Percentiles rank a stretch among this genome's conserved stretches.
phyloP scores from a whole-genome alignment of 1,139 yeast species.

The Meyerozyma sp. region DNA sequence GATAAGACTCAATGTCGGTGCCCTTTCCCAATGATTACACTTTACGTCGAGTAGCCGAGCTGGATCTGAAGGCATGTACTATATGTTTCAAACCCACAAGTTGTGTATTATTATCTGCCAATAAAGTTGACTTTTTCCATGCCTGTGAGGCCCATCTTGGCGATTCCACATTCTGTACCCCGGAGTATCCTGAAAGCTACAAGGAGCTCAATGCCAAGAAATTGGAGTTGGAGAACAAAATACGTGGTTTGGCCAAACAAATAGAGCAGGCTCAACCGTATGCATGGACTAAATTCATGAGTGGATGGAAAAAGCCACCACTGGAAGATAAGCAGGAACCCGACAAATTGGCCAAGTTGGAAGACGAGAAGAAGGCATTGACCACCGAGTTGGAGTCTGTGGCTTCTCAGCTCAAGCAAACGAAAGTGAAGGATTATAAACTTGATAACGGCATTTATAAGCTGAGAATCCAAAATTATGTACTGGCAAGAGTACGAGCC shows the following conservation, averaged over 20 bases:
- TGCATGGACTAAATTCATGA: constrained; percentile 24
- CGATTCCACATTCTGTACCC: constrained; percentile 59
- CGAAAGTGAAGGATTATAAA: constrained; percentile 34
- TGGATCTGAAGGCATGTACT: constrained; percentile 54
- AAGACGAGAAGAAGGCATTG: constrained; percentile 7
- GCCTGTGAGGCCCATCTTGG: constrained; percentile 59
- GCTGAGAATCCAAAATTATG: constrained; percentile 41
- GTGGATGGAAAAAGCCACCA: constrained; percentile 11
- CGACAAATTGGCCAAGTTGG: constrained; percentile 9
- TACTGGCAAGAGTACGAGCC: constrained; percentile 32
- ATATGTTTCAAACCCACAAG: constrained; percentile 65
- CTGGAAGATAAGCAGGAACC: constrained; percentile 12
- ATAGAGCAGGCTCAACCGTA: constrained; percentile 28
- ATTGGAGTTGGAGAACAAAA: constrained; percentile 33
- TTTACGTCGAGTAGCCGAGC: constrained; percentile 50
- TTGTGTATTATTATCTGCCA: constrained; percentile 52
- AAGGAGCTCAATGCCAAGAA: constrained; percentile 34
- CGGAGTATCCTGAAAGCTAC: constrained; percentile 45
- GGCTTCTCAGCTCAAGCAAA: neutral
- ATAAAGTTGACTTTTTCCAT: constrained; percentile 49
- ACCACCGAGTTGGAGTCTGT: constrained; percentile 19
- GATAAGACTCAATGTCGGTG: constrained; percentile 4
- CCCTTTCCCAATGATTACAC: constrained; percentile 53
- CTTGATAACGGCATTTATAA: constrained; percentile 51
- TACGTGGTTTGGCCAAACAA: constrained; percentile 25